These are phyloP conservation scores for Fusarium temperatum DNA, from an alignment of 2,329 filamentous ascomycete species.

Conservation along the genomic window DNA sequence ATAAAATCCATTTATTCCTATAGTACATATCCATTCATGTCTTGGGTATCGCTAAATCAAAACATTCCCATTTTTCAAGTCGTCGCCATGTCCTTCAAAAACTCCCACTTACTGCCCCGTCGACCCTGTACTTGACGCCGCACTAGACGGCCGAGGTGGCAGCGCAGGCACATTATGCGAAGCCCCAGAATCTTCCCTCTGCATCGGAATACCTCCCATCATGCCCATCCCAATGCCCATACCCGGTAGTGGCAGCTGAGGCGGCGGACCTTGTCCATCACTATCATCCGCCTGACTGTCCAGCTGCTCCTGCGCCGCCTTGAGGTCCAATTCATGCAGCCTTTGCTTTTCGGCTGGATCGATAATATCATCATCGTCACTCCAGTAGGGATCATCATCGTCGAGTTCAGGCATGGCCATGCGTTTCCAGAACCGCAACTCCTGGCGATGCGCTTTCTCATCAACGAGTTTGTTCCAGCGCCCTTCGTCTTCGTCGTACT, in stretches of 20 bases:
- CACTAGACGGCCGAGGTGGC: conserved; percentile 50
- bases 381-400: conserved; percentile 70
- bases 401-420: conserved; percentile 69
- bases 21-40: conserved; percentile 40
- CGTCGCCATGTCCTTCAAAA: neutral
- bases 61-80: conserved; percentile 20
- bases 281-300: conserved; percentile 48
- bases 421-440: conserved; percentile 72
- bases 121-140: conserved; percentile 55
- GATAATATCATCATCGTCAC: conserved; percentile 71
- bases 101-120: conserved; percentile 48
- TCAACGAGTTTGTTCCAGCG: conserved; percentile 64
- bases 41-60: conserved; percentile 45
- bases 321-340: conserved; percentile 59
- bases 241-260: conserved; percentile 32
- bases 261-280: conserved; percentile 41
- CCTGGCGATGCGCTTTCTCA: conserved; percentile 62
- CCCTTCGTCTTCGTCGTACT: conserved; percentile 64
- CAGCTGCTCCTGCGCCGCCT: conserved; percentile 53
- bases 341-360: conserved; percentile 69
- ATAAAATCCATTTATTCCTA: conserved; percentile 23
- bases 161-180: conserved; percentile 42
- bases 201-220: conserved; percentile 52
- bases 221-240: conserved; percentile 41
- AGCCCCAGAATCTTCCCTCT: conserved; percentile 47